Conservation (phyloP, 2,329 filamentous ascomycete genomes). For the Colletotrichum musicola region DNA sequence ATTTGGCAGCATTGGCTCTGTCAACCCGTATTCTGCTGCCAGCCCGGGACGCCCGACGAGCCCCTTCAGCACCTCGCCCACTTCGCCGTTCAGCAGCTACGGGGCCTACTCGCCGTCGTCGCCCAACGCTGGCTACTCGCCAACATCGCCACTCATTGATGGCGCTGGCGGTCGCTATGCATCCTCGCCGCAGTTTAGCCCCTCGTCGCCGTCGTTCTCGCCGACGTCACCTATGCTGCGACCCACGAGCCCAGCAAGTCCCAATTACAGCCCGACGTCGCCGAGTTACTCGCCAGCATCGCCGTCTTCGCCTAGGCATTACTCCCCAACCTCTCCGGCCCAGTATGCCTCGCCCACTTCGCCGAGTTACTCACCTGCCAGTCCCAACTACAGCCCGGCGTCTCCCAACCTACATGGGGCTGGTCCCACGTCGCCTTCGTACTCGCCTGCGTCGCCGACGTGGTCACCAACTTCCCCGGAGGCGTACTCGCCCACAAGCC, state of each 20-base stretch:
- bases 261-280: conserved; percentile 75
- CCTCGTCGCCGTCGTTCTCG: conserved; percentile 73
- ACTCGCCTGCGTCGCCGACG: conserved; percentile 78
- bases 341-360: conserved; percentile 82
- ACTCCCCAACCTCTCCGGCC: conserved; percentile 78
- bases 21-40: conserved; percentile 75
- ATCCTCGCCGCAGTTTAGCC: conserved; percentile 73
- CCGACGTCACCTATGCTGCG: conserved; percentile 71
- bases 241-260: conserved; percentile 67
- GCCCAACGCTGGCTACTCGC: conserved; percentile 80
- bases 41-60: conserved; percentile 76
- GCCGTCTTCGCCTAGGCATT: conserved; percentile 67
- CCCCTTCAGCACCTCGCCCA: conserved; percentile 80
- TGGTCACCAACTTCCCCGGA: conserved; percentile 82
- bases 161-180: conserved; percentile 66
- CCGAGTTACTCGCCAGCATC: conserved; percentile 75
- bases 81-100: conserved; percentile 71
- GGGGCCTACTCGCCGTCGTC: conserved; percentile 82
- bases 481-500: conserved; percentile 74
- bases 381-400: conserved; percentile 79
- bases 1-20: conserved; percentile 61
- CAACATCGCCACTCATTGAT: conserved; percentile 77
- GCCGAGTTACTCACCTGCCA: conserved; percentile 78
- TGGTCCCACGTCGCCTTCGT: conserved; percentile 68
- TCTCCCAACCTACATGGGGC: conserved; percentile 66